Evolutionary conservation across 306 rosid genomes (phyloP).

Genomic region (Inga leiocalycina): DNA sequence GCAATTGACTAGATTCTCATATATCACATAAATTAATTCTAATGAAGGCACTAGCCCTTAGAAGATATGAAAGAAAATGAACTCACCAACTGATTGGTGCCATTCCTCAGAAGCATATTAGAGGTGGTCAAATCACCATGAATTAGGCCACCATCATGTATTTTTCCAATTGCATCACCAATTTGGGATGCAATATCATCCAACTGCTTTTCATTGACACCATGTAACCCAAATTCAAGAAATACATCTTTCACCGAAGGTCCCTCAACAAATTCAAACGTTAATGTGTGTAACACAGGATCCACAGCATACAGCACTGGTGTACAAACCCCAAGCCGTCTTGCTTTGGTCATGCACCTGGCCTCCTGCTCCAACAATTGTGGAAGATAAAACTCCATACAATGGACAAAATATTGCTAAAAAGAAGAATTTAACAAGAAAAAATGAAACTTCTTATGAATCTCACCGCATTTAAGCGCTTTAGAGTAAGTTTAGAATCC

Average conservation of each 20-base stretch:
- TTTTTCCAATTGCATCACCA: slow-evolving; percentile 75
- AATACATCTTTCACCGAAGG: slow-evolving; percentile 75
- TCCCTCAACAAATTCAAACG: slow-evolving; percentile 79
- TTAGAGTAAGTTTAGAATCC: slow-evolving; percentile 85
- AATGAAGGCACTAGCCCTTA: not conserved
- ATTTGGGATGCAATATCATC: slow-evolving; percentile 70
- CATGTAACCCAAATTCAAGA: slow-evolving; percentile 62
- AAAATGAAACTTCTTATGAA: not conserved
- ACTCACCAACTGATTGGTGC: slow-evolving; percentile 73
- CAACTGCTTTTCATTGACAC: slow-evolving; percentile 46
- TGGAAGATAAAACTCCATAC: slow-evolving; percentile 19
- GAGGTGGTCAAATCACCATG: slow-evolving; percentile 94
- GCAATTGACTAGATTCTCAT: slow-evolving; percentile 21
- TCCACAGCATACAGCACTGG: slow-evolving; percentile 73
- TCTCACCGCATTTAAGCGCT: slow-evolving; percentile 76
- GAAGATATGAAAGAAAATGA: not conserved
- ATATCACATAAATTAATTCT: slow-evolving; percentile 6
- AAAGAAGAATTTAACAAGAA: not conserved
- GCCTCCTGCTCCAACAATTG: slow-evolving; percentile 68
- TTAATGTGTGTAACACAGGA: slow-evolving; percentile 63
- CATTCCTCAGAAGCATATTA: slow-evolving; percentile 69
- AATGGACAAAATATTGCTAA: slow-evolving; percentile 3
- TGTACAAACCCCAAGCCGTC: slow-evolving; percentile 78
- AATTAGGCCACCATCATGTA: slow-evolving; percentile 85
- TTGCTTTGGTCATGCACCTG: slow-evolving; percentile 92